Evolutionary conservation across 2,329 filamentous ascomycete species (phyloP), one percentile per base, ranked within the genome.

Genomic region (Sporothrix variecibatus): DNA sequence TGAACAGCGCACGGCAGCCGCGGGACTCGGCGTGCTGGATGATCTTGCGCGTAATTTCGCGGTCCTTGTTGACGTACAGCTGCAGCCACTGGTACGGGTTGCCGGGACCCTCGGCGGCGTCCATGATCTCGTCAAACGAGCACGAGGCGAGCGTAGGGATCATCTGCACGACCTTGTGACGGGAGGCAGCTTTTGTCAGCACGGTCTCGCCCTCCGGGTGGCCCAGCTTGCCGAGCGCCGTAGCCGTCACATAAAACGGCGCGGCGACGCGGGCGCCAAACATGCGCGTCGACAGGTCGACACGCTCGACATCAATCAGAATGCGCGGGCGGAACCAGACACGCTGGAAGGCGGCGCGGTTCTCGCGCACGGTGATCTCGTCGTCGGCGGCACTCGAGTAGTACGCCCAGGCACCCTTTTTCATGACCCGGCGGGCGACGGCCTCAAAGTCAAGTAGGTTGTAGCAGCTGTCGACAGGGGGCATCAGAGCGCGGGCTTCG

Each of bases 101-200:
- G 76, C 92, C 91, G 62, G 89, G 93, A 76, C 89, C 86, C 46
- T 62, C 73, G 40, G 87, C 89, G 23, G 95, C 96, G 82, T 98
- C 96, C 77, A 97, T 86, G 75, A 99, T 97, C 84, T 99, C 95
- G 84, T 99, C 96, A 79, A 99, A 98, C 0, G 94, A 96, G 85
- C 96, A 98, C 1, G 94, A 98, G 1, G 96, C 96, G 7, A 99
- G 87, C 2, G 96, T 99, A 1, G 96, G 96, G 76, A 99, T 98
- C 96, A 99, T 99, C 84, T 99, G 96, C 76, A 98, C 89, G 71
- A 98, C 92, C 80, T 95, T 90, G 86, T 98, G 95, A 80, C 92
- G 93, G 81, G 88, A 87, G 1, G 96, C 92, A 20, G 94, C 94
- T 74, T 91, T 89, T 0, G 96, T 98, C 74, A 99, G 88, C 11